phyloP scores from a whole-genome alignment of 2,329 filamentous ascomycete genomes.

The Sporothrix globosa region DNA sequence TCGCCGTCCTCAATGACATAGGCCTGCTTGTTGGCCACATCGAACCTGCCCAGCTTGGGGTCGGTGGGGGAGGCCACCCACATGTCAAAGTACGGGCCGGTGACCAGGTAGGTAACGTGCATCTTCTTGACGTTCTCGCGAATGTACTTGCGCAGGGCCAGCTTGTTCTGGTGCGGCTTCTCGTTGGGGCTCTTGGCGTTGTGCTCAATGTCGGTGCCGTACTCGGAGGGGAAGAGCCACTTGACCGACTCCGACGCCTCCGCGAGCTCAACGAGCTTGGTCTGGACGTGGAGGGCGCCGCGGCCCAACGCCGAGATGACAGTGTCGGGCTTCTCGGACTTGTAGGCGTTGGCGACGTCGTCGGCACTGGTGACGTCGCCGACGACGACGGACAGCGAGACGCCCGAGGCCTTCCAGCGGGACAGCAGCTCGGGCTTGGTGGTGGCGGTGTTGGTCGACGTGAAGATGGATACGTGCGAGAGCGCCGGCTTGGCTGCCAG shows the following conservation, averaged over 20 bases:
- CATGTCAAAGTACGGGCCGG: slow-evolving; percentile 69
- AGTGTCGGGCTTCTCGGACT: slow-evolving; percentile 61
- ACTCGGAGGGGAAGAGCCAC: slow-evolving; percentile 70
- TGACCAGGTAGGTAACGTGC: slow-evolving; percentile 69
- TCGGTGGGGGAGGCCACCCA: slow-evolving; percentile 54
- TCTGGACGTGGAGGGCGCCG: slow-evolving; percentile 63
- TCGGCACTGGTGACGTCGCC: slow-evolving; percentile 57
- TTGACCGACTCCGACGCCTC: slow-evolving; percentile 57
- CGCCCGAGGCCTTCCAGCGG: slow-evolving; percentile 48
- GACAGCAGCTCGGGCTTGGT: slow-evolving; percentile 54
- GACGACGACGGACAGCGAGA: slow-evolving; percentile 57
- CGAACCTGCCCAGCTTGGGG: slow-evolving; percentile 58
- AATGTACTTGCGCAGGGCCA: slow-evolving; percentile 66
- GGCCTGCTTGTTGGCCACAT: slow-evolving; percentile 60
- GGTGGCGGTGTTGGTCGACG: slow-evolving; percentile 53
- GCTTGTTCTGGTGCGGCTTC: slow-evolving; percentile 70
- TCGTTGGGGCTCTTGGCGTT: slow-evolving; percentile 60
- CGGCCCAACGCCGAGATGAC: slow-evolving; percentile 68
- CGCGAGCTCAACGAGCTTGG: slow-evolving; percentile 63
- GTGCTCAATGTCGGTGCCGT: slow-evolving; percentile 68
- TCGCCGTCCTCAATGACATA: slow-evolving; percentile 65
- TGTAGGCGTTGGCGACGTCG: slow-evolving; percentile 60
- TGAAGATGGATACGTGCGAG: slow-evolving; percentile 44
- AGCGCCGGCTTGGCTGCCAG: slow-evolving; percentile 42
- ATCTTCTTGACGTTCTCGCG: slow-evolving; percentile 57